Percentiles rank a stretch among this genome's conserved stretches.
Evolutionary conservation across 1,139 yeast species (phyloP).

Genomic region (Yamadazyma mexicana): DNA sequence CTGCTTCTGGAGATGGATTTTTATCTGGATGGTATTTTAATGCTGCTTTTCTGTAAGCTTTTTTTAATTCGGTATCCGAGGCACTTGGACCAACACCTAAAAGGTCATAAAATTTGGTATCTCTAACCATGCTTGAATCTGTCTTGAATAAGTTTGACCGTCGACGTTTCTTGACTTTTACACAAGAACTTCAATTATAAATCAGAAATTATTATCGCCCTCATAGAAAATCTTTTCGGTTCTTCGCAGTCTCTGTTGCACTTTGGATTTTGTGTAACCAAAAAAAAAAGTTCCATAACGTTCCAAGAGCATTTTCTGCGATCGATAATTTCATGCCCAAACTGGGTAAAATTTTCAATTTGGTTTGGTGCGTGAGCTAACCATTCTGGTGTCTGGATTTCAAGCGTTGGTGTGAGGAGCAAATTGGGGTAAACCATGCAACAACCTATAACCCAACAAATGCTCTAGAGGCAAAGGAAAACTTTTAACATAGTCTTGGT

Average conservation of each 20-base stretch:
- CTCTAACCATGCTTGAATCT: constrained; percentile 70
- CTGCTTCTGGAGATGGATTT: constrained; percentile 75
- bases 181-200: not conserved
- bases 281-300: constrained; percentile 2
- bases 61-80: constrained; percentile 80
- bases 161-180: not conserved
- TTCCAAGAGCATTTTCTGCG: constrained; percentile 1
- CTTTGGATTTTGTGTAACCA: not conserved
- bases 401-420: too few relatives aligned
- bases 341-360: too few relatives aligned
- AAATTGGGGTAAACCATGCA: too few relatives aligned
- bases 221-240: constrained; percentile 3
- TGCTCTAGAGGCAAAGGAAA: too few relatives aligned
- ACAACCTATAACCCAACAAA: too few relatives aligned
- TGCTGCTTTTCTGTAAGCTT: constrained; percentile 93
- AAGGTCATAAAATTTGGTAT: constrained; percentile 81
- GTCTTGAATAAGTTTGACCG: not conserved
- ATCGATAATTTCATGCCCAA: too few relatives aligned
- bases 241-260: constrained; percentile 2
- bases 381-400: too few relatives aligned
- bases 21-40: constrained; percentile 96
- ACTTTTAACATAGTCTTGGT: too few relatives aligned
- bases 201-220: constrained; percentile 3
- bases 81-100: constrained; percentile 83
- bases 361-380: too few relatives aligned